phyloP scores from a whole-genome alignment of 495 filamentous ascomycete species.

The Thozetella sp. region DNA sequence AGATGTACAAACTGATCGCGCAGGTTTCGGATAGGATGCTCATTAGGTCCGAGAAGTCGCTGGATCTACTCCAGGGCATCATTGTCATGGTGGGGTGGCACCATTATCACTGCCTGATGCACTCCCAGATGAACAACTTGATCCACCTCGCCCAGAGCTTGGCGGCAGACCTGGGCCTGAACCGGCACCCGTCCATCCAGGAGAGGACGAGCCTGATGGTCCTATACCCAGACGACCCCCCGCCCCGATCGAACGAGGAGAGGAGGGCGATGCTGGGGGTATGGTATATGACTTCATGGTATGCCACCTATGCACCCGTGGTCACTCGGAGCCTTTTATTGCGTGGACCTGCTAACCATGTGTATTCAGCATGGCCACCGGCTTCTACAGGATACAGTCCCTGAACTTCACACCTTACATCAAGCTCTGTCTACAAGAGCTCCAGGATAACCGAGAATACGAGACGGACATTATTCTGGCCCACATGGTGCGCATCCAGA shows the following conservation, averaged over 20 bases:
- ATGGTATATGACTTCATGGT: conserved; percentile 35
- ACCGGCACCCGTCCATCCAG: conserved; percentile 28
- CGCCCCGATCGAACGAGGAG: conserved; percentile 27
- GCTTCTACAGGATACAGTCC: conserved; percentile 24
- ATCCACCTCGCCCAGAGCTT: conserved; percentile 40
- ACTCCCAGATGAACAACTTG: conserved; percentile 36
- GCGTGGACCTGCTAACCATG: too few relatives aligned
- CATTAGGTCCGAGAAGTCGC: conserved; percentile 39
- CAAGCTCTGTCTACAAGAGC: conserved; percentile 27
- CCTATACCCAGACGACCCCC: conserved; percentile 11
- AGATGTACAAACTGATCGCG: conserved; percentile 35
- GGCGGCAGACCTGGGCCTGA: conserved; percentile 40
- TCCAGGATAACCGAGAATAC: conserved; percentile 25
- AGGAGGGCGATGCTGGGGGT: conserved; percentile 27
- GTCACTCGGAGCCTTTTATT: conserved; percentile 5
- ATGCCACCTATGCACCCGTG: conserved; percentile 8
- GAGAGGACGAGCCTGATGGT: conserved; percentile 21
- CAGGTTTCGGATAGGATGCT: conserved; percentile 38
- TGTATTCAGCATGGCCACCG: conserved; percentile 11
- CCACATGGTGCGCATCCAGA: conserved; percentile 29
- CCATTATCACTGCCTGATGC: conserved; percentile 37
- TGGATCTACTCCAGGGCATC: conserved; percentile 47
- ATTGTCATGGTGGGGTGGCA: conserved; percentile 42
- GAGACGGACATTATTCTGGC: conserved; percentile 26
- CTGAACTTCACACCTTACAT: conserved; percentile 27